These are phyloP conservation scores for Nakataea oryzae DNA, from an alignment of 2,329 filamentous ascomycete genomes.

Conservation along the genomic window DNA sequence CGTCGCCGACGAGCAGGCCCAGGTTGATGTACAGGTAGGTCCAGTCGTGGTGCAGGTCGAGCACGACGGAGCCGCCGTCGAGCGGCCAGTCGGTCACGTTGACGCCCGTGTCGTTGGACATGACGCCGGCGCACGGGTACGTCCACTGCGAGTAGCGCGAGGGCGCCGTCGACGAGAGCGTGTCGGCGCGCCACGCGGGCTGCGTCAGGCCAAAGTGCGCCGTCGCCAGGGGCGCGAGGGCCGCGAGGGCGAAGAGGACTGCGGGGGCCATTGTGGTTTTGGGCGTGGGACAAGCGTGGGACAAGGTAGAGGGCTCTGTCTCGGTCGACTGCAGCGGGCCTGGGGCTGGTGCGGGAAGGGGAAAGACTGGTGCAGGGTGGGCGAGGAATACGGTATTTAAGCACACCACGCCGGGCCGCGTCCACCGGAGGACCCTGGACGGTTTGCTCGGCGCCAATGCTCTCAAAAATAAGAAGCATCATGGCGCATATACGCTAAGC, in stretches of 20 bases:
- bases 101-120: conserved; percentile 21
- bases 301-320: not conserved
- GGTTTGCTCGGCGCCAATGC: not conserved
- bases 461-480: not conserved
- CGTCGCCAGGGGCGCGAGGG: conserved; percentile 22
- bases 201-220: conserved; percentile 39
- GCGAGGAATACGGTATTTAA: not conserved
- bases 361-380: not conserved
- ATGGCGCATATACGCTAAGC: not conserved
- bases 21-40: conserved; percentile 44
- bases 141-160: conserved; percentile 33
- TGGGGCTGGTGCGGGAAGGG: not conserved
- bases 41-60: conserved; percentile 41
- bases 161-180: conserved; percentile 16
- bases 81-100: conserved; percentile 44
- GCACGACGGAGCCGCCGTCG: conserved; percentile 33
- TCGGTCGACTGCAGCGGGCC: not conserved
- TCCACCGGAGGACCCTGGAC: not conserved
- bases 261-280: conserved; percentile 12
- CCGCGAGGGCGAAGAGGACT: conserved; percentile 21
- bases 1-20: conserved; percentile 26
- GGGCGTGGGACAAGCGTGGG: too few relatives aligned
- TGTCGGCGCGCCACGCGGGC: conserved; percentile 38
- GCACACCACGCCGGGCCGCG: not conserved
- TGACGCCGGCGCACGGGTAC: conserved; percentile 41